Conservation (phyloP, 2,329 filamentous ascomycete species). For the Coleophoma cylindrospora region DNA sequence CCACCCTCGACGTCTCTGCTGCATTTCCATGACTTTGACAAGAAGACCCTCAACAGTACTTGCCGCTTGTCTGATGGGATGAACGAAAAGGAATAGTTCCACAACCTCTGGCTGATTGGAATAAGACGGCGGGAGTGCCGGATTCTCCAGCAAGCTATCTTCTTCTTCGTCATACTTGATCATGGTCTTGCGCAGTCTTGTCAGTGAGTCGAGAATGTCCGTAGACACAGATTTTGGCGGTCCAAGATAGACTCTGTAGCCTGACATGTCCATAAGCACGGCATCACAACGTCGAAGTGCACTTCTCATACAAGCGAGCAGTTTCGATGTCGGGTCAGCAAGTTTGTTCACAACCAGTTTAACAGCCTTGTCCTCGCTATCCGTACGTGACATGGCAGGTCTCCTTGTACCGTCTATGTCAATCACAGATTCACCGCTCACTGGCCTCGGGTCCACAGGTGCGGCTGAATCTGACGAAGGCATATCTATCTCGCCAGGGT, state of each 20-base stretch:
- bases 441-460: neutral
- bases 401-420: slow-evolving; percentile 26
- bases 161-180: slow-evolving; percentile 43
- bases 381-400: slow-evolving; percentile 17
- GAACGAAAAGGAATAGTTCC: slow-evolving; percentile 48
- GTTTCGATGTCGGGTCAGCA: slow-evolving; percentile 38
- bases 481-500: too few relatives aligned
- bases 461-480: too few relatives aligned
- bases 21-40: slow-evolving; percentile 42
- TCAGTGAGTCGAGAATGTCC: slow-evolving; percentile 34
- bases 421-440: slow-evolving; percentile 27
- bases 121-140: slow-evolving; percentile 38
- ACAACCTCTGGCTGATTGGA: slow-evolving; percentile 44
- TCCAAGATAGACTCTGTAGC: slow-evolving; percentile 41
- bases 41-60: slow-evolving; percentile 40
- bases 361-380: slow-evolving; percentile 23
- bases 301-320: slow-evolving; percentile 41
- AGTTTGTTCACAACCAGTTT: slow-evolving; percentile 30
- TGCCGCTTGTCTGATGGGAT: slow-evolving; percentile 48
- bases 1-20: slow-evolving; percentile 33
- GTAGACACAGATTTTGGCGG: slow-evolving; percentile 35
- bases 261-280: slow-evolving; percentile 47
- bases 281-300: slow-evolving; percentile 43
- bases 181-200: slow-evolving; percentile 36
- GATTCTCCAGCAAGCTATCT: slow-evolving; percentile 38